These are phyloP conservation scores for Cladophialophora chaetospira DNA, from an alignment of 2,329 filamentous ascomycete genomes.

Conservation along the genomic window DNA sequence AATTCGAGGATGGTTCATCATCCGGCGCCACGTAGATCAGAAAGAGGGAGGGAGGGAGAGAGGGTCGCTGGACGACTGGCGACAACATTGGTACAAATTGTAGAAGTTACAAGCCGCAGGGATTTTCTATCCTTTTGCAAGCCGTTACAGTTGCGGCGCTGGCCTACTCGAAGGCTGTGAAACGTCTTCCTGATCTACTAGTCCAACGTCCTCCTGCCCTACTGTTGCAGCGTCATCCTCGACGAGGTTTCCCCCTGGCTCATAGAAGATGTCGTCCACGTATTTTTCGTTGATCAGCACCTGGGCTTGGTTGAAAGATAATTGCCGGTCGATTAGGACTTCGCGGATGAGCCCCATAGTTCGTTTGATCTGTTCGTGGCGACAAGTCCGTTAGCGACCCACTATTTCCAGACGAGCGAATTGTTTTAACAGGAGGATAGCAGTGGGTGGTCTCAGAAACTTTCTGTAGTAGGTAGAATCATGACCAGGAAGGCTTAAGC, in stretches of 20 bases:
- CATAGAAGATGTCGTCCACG: conserved; percentile 6
- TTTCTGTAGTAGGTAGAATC: conserved; percentile 30
- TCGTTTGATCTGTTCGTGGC: conserved; percentile 12
- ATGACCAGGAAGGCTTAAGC: conserved; percentile 35
- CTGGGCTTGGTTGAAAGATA: conserved; percentile 25
- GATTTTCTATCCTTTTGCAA: too few species aligned
- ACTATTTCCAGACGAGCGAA: background rate
- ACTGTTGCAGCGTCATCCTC: background rate
- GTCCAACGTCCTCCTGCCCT: background rate
- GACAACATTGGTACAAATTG: too few species aligned
- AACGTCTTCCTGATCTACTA: too few species aligned
- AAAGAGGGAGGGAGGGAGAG: too few species aligned
- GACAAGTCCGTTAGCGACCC: conserved; percentile 2
- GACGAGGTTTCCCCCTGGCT: background rate
- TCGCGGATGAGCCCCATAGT: conserved; percentile 22
- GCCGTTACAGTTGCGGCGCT: too few species aligned
- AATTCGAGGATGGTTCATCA: background rate
- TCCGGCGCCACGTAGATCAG: too few species aligned
- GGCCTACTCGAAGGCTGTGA: background rate
- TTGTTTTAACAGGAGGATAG: background rate
- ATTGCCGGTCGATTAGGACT: conserved; percentile 25
- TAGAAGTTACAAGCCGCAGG: too few species aligned
- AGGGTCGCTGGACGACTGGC: too few species aligned
- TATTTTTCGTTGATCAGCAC: conserved; percentile 14
- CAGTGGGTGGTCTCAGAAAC: conserved; percentile 23